Base-by-base conservation (phyloP, 345 rosid genomes). In the Rhodamnia rubescens region DNA sequence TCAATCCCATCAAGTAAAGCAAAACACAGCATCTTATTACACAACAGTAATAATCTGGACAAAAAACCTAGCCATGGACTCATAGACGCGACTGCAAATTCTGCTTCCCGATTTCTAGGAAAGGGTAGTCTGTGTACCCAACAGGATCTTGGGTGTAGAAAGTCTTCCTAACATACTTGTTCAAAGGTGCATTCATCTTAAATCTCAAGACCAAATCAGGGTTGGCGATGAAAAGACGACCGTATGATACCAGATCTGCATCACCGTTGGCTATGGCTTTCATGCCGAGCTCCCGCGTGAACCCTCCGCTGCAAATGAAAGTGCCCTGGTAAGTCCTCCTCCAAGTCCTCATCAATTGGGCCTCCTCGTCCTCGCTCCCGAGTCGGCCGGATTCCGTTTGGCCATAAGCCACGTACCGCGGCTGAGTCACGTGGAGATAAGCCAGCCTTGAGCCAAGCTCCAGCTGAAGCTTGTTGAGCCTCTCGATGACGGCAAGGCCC, bases 81-180 rank as follows among this genome's bases (percentile, higher is more conserved):
- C 87, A 86, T 53, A 86, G 87, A 53, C 14, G 51, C 9, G 87
- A 64, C 53, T 0, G 11, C 11, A 64, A 42, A 32, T 52, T 82
- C 58, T 26, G 85, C 24, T 52, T 47, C 6, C 53, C 26, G 10
- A 47, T 36, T 8, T 75, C 69, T 26, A 87, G 88, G 57, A 81
- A 84, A 58, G 86, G 88, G 55, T 86, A 86, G 83, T 86, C 88
- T 15, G 88, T 86, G 88, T 86, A 86, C 32, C 85, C 85, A 16
- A 86, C 88, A 47, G 88, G 88, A 75, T 86, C 88, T 54, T 75
- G 85, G 47, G 88, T 86, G 47, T 86, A 86, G 83, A 86, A 86
- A 13, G 88, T 86, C 80, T 84, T 86, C 80, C 88, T 56, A 44
- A 53, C 52, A 29, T 86, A 83, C 83, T 86, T 86, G 80, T 24